Evolutionary conservation across 1,139 yeast genomes (phyloP), one percentile per base, ranked within the genome.

Genomic region (Saccharomyces hybrid): DNA sequence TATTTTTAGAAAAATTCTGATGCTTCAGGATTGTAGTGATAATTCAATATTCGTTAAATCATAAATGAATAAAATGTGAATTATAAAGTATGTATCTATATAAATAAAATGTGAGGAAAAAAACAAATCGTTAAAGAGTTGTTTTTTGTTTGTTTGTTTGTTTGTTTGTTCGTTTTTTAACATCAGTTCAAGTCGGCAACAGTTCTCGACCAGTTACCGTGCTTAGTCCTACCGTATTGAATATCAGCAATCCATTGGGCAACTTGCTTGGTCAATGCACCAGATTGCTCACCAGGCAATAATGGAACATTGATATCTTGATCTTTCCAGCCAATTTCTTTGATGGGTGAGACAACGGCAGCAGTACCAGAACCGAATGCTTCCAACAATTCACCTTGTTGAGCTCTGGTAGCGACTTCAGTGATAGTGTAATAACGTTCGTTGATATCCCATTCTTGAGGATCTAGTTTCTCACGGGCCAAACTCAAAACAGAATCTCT

Each of bases 311-410:
- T 62, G 63, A 90, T 88, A 57, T 79, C 80, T 64, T 83, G 73
- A 53, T 85, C 93, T 58, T 79, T 77, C 81, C 82, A 91, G 57
- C 89, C 91, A 67, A 91, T 87, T 63, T 80, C 85, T 72, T 85
- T 82, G 68, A 91, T 88, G 61, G 97, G 97, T 46, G 96, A 83
- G 51, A 91, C 97, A 69, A 90, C 83, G 48, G 97, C 97, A 56
- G 98, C 97, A 56, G 98, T 91, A 64, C 98, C 97, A 25, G 96
- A 78, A 62, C 98, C 98, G 67, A 91, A 91, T 14, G 96, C 96
- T 76, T 91, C 98, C 13, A 89, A 81, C 66, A 91, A 79, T 69
- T 86, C 85, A 55, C 96, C 96, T 71, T 83, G 81, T 48, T 73
- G 75, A 51, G 96, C 85, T 65, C 82, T 82, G 63, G 85, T 89